phyloP scores from a whole-genome alignment of 306 rosid genomes.

The Parietaria judaica region DNA sequence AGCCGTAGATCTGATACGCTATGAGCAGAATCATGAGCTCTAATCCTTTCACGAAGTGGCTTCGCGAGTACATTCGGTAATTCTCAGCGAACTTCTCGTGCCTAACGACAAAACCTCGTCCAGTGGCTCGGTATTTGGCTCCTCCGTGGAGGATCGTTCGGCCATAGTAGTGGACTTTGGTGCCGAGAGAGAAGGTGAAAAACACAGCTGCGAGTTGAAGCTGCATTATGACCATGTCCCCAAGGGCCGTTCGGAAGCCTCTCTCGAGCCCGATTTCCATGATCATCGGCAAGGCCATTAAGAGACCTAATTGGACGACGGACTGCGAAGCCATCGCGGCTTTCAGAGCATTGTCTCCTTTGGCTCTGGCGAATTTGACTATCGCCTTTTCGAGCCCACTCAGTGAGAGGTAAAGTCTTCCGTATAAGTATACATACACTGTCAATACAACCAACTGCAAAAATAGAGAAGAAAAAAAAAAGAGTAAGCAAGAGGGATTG shows the following conservation, averaged over 20 bases:
- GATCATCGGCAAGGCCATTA: slow-evolving; percentile 89
- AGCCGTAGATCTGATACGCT: slow-evolving; percentile 59
- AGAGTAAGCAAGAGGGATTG: background rate
- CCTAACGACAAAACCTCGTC: slow-evolving; percentile 96
- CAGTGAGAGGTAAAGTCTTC: slow-evolving; percentile 76
- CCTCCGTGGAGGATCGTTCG: slow-evolving; percentile 94
- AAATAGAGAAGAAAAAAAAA: slow-evolving; percentile 15
- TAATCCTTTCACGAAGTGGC: slow-evolving; percentile 85
- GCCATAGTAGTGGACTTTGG: slow-evolving; percentile 84
- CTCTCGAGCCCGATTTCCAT: slow-evolving; percentile 98
- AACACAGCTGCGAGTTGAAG: slow-evolving; percentile 91
- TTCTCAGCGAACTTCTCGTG: slow-evolving; percentile 94
- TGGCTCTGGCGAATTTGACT: slow-evolving; percentile 50
- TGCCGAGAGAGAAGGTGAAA: slow-evolving; percentile 91
- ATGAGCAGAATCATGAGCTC: slow-evolving; percentile 71
- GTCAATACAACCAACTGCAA: slow-evolving; percentile 73
- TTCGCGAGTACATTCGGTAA: slow-evolving; percentile 91
- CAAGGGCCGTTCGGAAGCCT: slow-evolving; percentile 82
- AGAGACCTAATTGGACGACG: slow-evolving; percentile 71
- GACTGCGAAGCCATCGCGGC: slow-evolving; percentile 83
- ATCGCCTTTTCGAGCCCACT: slow-evolving; percentile 85
- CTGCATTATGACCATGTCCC: slow-evolving; percentile 81
- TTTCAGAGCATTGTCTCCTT: slow-evolving; percentile 51
- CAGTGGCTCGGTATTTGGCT: slow-evolving; percentile 95
- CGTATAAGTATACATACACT: slow-evolving; percentile 70